Conservation (phyloP, 148 eudicot genomes). For the Suaeda aralocaspica region DNA sequence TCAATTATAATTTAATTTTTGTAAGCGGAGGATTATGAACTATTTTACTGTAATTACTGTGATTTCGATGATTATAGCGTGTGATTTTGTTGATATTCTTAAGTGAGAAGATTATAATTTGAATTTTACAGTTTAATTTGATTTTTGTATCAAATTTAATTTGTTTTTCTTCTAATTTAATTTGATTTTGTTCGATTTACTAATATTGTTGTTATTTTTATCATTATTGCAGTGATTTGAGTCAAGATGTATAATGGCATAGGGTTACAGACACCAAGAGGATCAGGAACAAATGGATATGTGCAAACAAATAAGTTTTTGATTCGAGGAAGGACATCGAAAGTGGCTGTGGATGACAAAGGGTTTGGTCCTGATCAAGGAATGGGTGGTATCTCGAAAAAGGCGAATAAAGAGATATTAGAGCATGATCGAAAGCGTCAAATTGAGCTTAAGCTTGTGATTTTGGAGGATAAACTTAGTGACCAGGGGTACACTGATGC, state of each 20-base stretch:
- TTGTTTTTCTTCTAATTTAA: no score
- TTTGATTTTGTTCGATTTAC: no score
- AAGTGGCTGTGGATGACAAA: constrained; percentile 35
- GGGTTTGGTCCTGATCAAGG: constrained; percentile 68
- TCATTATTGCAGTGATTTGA: constrained; percentile 6
- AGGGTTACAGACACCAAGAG: constrained; percentile 79
- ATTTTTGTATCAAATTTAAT: no score
- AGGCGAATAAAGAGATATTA: constrained; percentile 67
- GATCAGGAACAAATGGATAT: constrained; percentile 94
- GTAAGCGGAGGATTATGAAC: no score
- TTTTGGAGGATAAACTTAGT: constrained; percentile 66
- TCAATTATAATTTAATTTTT: no score
- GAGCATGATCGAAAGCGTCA: constrained; percentile 97
- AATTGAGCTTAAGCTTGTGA: constrained; percentile 76
- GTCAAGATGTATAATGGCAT: constrained; percentile 84
- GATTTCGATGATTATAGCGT: no score
- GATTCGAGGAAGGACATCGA: constrained; percentile 45
- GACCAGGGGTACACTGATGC: constrained; percentile 79
- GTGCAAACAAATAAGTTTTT: constrained; percentile 80
- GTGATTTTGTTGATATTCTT: no score
- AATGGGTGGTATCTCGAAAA: constrained; percentile 55
- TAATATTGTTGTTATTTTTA: not conserved
- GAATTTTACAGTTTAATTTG: no score
- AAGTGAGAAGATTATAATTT: no score
- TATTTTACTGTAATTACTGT: no score